A percentile compares a stretch with the other conserved stretches of the same genome.
phyloP scores from a whole-genome alignment of 257 asterid species.

The Buddleja alternifolia region DNA sequence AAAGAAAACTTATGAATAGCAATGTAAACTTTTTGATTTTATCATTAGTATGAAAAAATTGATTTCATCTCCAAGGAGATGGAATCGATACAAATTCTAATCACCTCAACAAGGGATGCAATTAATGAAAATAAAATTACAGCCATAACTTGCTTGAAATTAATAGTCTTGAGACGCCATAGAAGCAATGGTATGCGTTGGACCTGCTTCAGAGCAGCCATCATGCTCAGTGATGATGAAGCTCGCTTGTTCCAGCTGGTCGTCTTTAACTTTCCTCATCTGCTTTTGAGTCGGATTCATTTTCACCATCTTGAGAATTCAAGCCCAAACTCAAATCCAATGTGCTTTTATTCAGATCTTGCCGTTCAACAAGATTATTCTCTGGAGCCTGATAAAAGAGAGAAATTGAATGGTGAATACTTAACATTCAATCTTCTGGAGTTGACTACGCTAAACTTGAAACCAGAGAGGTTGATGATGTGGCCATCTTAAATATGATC shows the following conservation, averaged over 20 bases:
- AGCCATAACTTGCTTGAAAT: slow-evolving; percentile 11
- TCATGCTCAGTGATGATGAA: neutral
- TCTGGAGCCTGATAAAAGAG: slow-evolving; percentile 43
- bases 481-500: too few relatives aligned
- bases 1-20: too few relatives aligned
- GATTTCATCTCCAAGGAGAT: too few relatives aligned
- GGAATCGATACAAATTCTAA: too few relatives aligned
- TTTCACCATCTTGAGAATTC: slow-evolving; percentile 55
- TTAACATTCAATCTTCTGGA: too few relatives aligned
- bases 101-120: neutral
- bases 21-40: too few relatives aligned
- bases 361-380: slow-evolving; percentile 47
- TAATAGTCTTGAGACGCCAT: slow-evolving; percentile 5
- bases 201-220: slow-evolving; percentile 5
- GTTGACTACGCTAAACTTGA: too few relatives aligned
- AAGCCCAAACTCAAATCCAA: slow-evolving; percentile 81
- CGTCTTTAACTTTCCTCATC: slow-evolving; percentile 38
- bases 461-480: too few relatives aligned
- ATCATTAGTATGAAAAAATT: too few relatives aligned
- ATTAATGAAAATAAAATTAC: slow-evolving; percentile 26
- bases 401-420: slow-evolving; percentile 10
- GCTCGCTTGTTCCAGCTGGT: slow-evolving; percentile 11
- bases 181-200: neutral
- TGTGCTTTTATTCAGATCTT: slow-evolving; percentile 81
- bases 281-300: slow-evolving; percentile 39